These are phyloP conservation scores for Globisporangium takayamanum DNA, from an alignment of 352 stramenopile species.

Conservation along the genomic window DNA sequence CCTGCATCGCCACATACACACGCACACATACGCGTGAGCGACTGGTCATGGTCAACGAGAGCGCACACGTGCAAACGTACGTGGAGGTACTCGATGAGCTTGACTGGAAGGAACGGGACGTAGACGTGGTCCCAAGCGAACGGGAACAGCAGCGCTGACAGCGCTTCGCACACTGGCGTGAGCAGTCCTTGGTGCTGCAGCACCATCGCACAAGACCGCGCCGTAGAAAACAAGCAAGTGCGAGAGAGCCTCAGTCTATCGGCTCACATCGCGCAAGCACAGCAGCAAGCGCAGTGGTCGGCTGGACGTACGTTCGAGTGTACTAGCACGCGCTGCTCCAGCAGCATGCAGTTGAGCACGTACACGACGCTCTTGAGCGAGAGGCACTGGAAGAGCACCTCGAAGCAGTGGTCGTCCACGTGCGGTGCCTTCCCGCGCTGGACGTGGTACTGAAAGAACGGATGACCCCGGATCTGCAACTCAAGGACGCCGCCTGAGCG, in stretches of 20 bases:
- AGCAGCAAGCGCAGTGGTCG: background rate
- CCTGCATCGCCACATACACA: constrained; percentile 21
- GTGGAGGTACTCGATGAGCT: constrained; percentile 81
- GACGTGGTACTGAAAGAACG: constrained; percentile 55
- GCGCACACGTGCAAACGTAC: constrained; percentile 16
- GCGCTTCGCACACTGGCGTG: constrained; percentile 71
- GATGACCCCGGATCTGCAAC: constrained; percentile 25
- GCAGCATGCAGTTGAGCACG: constrained; percentile 74
- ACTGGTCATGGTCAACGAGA: background rate
- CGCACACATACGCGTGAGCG: background rate
- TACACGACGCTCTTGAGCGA: constrained; percentile 76
- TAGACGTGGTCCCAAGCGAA: constrained; percentile 86
- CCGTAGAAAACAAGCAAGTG: no score
- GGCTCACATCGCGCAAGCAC: no score
- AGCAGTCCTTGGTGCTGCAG: constrained; percentile 55
- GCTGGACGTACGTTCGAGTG: constrained; percentile 58
- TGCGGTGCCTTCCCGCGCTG: constrained; percentile 52
- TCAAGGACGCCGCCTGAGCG: constrained; percentile 26
- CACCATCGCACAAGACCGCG: background rate
- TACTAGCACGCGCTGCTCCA: constrained; percentile 78
- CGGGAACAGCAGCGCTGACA: constrained; percentile 74
- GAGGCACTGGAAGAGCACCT: constrained; percentile 76
- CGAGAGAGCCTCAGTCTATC: no score
- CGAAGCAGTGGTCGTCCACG: constrained; percentile 75
- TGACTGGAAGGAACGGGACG: constrained; percentile 75